Evolutionary conservation across 306 rosid species (phyloP).

Genomic region (Mimosa bimucronata): DNA sequence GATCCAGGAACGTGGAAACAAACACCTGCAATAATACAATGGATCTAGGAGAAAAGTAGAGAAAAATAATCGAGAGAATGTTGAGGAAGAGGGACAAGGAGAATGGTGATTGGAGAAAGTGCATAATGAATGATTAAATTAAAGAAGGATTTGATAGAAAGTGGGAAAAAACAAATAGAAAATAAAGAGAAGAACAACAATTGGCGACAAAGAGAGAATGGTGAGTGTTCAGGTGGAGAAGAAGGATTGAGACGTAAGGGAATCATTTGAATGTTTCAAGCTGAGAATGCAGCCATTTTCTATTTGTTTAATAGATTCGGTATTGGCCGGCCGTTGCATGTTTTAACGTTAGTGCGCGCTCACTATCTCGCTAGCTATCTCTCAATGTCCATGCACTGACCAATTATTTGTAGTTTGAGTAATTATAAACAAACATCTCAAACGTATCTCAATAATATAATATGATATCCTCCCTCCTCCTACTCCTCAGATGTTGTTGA

Average conservation of each 20-base stretch:
- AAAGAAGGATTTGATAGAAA: neutral
- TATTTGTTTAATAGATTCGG: neutral
- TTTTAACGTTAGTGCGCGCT: neutral
- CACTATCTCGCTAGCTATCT: neutral
- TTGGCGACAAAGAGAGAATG: constrained; percentile 51
- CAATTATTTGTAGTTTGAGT: too few relatives aligned
- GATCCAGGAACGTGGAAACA: neutral
- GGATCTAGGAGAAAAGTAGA: neutral
- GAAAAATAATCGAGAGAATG: constrained; percentile 26
- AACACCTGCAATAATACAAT: constrained; percentile 30
- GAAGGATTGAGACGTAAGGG: neutral
- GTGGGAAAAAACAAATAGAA: constrained; percentile 23
- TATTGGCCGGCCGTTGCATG: constrained; percentile 1
- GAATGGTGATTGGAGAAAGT: constrained; percentile 49
- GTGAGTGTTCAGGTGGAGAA: constrained; percentile 36
- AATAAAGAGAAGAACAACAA: constrained; percentile 40
- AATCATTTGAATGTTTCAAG: neutral
- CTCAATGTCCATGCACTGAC: neutral
- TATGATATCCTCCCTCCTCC: too few relatives aligned
- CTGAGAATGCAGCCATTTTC: neutral
- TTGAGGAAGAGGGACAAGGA: constrained; percentile 28
- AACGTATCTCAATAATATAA: too few relatives aligned
- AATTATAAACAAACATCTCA: too few relatives aligned
- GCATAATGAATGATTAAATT: constrained; percentile 36
- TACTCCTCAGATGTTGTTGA: too few relatives aligned